Conservation (phyloP, 2,329 filamentous ascomycete genomes). For the Aspergillus niger region DNA sequence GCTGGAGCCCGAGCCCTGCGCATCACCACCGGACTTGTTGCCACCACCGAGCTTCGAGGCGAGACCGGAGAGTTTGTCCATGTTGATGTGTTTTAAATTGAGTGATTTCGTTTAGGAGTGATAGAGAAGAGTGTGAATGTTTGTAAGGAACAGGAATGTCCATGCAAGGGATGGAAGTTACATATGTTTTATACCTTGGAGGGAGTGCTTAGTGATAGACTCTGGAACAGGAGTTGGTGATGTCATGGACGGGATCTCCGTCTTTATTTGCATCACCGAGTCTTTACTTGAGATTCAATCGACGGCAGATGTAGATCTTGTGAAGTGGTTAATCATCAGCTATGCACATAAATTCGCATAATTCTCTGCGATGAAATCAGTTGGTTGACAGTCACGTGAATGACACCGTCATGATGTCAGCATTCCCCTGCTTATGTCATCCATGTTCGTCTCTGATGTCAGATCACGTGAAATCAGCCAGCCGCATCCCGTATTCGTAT, state of each 20-base stretch:
- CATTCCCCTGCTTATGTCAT: neutral
- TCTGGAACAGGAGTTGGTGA: neutral
- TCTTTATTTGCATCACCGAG: neutral
- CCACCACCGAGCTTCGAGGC: conserved; percentile 33
- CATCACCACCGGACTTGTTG: conserved; percentile 12
- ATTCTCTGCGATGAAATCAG: neutral
- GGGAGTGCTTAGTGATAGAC: neutral
- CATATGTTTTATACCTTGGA: neutral
- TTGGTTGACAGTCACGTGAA: neutral
- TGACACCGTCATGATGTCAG: neutral
- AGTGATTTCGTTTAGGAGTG: too few species aligned
- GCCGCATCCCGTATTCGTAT: neutral
- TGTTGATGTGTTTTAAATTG: neutral
- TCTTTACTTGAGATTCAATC: neutral
- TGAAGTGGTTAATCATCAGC: too few species aligned
- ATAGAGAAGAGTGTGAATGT: neutral
- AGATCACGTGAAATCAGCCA: too few species aligned
- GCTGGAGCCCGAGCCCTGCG: conserved; percentile 8
- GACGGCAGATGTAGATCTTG: too few species aligned
- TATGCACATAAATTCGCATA: neutral
- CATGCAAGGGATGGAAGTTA: neutral
- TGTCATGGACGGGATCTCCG: neutral
- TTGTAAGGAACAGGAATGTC: neutral
- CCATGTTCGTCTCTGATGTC: too few species aligned
- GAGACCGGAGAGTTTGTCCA: conserved; percentile 34